Evolutionary conservation across 225 moss, liverwort and hornwort genomes (phyloP), one percentile per base, ranked within the genome.

Genomic region (Asterella californica): DNA sequence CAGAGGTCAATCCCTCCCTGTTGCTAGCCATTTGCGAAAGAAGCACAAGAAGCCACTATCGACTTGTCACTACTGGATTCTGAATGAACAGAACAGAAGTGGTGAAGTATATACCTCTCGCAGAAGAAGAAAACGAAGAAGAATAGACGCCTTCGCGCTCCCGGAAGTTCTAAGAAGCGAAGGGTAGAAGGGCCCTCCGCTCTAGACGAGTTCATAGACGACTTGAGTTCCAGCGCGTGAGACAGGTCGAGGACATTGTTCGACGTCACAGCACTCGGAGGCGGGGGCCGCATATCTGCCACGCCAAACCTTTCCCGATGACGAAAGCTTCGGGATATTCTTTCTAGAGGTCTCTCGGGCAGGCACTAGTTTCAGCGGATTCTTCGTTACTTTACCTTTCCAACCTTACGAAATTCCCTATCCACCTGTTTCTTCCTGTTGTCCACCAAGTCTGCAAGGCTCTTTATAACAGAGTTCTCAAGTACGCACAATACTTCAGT

Each of bases 251-350:
- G 55, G 86, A 84, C 59, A 83, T 85, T 53, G 87, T 89, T 78
- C 77, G 83, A 74, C 80, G 83, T 3, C 93, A 99, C 82, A 95
- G 99, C 29, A 91, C 91, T 9, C 92, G 90, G 81, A 93, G 99
- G 0, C 85, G 95, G 64, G 91, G 87, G 38, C 93, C 95, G 75
- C 99, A 99, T 81, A 91, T 99, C 47, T 99, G 99, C 95, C 99
- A 99, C 82, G 99, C 99, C 24, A 99, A 99, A 88, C 93, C 95
- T 24, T 99, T 99, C 73, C 84, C 89, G 25, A 99, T 99, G 99
- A 89, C 79, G 46, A 93, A 93, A 78, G 33, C 76, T 19, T 99
- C 95, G 99, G 92, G 92, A 33, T 91, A 92, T 74, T 88, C 82
- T 86, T 89, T 99, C 99, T n/a, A 83, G 90, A 81, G 95, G 94